Evolutionary conservation across 169 alveolate species (phyloP), one percentile per base, ranked within the genome.

Genomic region (Plasmodium berghei): DNA sequence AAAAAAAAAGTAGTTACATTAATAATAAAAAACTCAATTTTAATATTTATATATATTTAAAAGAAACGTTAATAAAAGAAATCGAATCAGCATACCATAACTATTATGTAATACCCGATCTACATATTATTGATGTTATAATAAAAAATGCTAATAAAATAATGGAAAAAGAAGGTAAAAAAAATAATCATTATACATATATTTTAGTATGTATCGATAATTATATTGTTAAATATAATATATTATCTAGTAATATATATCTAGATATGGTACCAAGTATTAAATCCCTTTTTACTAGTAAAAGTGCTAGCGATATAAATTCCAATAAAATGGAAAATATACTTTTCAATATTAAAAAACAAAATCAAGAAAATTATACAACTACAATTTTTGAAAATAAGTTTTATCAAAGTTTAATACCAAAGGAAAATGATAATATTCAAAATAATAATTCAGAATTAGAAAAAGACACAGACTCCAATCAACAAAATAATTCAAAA

Each of bases 131-230:
- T 26, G 89, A 77, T 48, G 49, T 28, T 5, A 77, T 77, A 8
- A 48, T 77, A 64, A 77, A 77, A 52, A 77, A 77, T 77, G 89
- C 66, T 18, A 46, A 77, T 16, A 14, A 46, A n/a, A 14, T 77
- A 63, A 58, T 28, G 22, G 40, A 63, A 26, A 69, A 49, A n/a
- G 22, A 63, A 9, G 34, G 58, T 0, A 63, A 64, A 24, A 77
- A 24, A 20, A 48, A 54, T 24, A 63, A 52, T 9, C 46, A 49
- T n/a, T 49, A 40, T 3, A 64, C 45, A 14, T 18, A 64, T 20
- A 59, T 77, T 12, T 69, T 77, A 28, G 62, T 77, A 22, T 77
- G 89, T 45, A 69, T 77, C 12, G 89, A 77, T 56, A 77, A 77
- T 24, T 77, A 77, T 58, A 66, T 70, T 18, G 89, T 58, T 16